These are phyloP conservation scores for Microdochium trichocladiopsis DNA, from an alignment of 2,329 filamentous ascomycete genomes.

Conservation along the genomic window DNA sequence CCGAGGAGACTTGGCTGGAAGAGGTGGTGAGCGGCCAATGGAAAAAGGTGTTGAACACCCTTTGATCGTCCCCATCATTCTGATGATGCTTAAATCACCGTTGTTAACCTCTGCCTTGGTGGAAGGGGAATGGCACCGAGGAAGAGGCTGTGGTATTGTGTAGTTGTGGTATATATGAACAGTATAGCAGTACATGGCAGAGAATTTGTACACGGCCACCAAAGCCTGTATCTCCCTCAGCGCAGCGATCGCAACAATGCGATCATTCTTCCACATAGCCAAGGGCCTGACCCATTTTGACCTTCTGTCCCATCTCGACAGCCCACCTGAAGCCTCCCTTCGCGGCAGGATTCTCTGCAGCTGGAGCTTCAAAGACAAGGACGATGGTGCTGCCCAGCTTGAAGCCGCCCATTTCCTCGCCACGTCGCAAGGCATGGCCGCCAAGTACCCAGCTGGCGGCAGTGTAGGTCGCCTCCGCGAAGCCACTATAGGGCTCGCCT, in stretches of 20 bases:
- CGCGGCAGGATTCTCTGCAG: slow-evolving; percentile 50
- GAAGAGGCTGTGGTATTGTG: too few relatives aligned
- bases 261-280: slow-evolving; percentile 57
- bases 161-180: too few relatives aligned
- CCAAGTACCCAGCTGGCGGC: slow-evolving; percentile 69
- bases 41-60: too few relatives aligned
- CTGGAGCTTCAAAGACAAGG: slow-evolving; percentile 90
- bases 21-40: too few relatives aligned
- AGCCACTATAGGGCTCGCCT: slow-evolving; percentile 83
- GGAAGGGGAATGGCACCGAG: too few relatives aligned
- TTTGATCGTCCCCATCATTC: too few relatives aligned
- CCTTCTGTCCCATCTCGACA: slow-evolving; percentile 77
- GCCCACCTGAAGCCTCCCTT: slow-evolving; percentile 76
- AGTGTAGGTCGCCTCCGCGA: slow-evolving; percentile 84
- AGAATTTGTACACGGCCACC: too few relatives aligned
- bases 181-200: not conserved
- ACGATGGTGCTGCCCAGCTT: slow-evolving; percentile 93
- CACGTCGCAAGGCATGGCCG: slow-evolving; percentile 76
- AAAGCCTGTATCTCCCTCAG: too few relatives aligned
- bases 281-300: slow-evolving; percentile 83
- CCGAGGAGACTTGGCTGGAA: too few relatives aligned
- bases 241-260: too few relatives aligned
- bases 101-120: too few relatives aligned
- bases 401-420: slow-evolving; percentile 98
- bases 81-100: too few relatives aligned